Base-by-base conservation (phyloP, 1,284 basidiomycete genomes). In the Waitea zeae region DNA sequence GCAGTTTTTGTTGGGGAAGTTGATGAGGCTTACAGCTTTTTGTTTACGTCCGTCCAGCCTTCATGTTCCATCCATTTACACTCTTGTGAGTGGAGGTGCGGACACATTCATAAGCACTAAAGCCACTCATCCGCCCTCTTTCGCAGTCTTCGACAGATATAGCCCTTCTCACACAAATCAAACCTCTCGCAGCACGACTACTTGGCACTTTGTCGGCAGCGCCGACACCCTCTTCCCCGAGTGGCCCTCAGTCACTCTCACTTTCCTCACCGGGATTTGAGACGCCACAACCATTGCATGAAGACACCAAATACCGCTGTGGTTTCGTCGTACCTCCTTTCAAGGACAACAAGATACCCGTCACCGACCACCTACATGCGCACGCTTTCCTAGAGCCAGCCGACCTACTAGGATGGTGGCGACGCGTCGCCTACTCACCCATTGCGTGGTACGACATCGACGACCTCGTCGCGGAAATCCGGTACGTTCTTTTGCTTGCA, bases 261-360 rank as follows among this genome's bases (percentile, higher is more conserved):
- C 24, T n/a, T 26, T 7, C 9, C 24, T 9, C 24, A 7, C 30
- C 30, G 11, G 12, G 12, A 14, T 31, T 17, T n/a, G n/a, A 31
- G 15, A n/a, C 7, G 30, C 30, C 9, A n/a, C 30, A 31, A 7
- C 30, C 15, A n/a, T 17, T 7, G n/a, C n/a, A n/a, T n/a, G 34
- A 35, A 22, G 49, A 52, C 35, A 40, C 49, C 26, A 50, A 50
- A 20, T 70, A 74, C 44, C 64, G 62, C 35, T 69, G 81, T 40
- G 77, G 77, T 28, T 82, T 81, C 57, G 78, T 80, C 43, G 74
- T 73, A 0, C 69, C 74, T 5, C 77, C 76, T 0, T 80, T 78
- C 57, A 68, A 62, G 44, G 77, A 81, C 46, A 67, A 54, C 51
- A 77, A 75, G 50, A 78, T 81, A 34, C 76, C 78, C 11, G 67